Evolutionary conservation across 2,329 filamentous ascomycete genomes (phyloP), one percentile per base, ranked within the genome.

Genomic region (Rugonectria rugulosa): DNA sequence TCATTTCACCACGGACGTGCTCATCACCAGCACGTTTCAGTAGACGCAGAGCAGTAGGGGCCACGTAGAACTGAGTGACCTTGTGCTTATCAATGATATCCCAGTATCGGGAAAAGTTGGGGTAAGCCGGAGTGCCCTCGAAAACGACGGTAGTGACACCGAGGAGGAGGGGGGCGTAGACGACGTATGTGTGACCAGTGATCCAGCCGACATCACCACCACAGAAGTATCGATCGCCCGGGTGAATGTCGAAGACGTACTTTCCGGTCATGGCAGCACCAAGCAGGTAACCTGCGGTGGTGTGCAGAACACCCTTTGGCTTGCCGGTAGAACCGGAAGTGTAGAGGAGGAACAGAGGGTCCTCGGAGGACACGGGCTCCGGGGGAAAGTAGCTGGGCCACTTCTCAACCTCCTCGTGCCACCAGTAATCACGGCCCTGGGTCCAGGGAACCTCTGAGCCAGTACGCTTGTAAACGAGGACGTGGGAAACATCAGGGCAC

Each of bases 171-270:
- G 95, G 95, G 10, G 95, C 92, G 72, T 99, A 99, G 32, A 99
- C 94, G 53, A 98, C 94, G 69, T 99, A 99, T 20, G 95, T 97
- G 79, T 99, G 95, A 15, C 95, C 95, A 24, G 95, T 99, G 73
- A 99, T 98, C 95, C 95, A 99, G 63, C 95, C 95, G 37, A 99
- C 94, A 70, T 99, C 95, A 74, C 95, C 95, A 75, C 93, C 95
- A 68, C 95, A 99, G 84, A 98, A 98, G 84, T 95, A 97, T 61
- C 86, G 87, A 75, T 99, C 95, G 49, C 90, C 87, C 60, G 93
- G 89, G 74, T 99, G 95, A 61, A 99, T 96, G 74, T 99, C 95
- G 72, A 99, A 99, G 60, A 98, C 94, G 75, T 99, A 98, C 79
- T 98, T 99, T 76, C 93, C 94, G 11, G 95, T 99, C 68, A 89